These are phyloP conservation scores for Didymella pinodella DNA, from an alignment of 2,329 filamentous ascomycete genomes.

Conservation along the genomic window DNA sequence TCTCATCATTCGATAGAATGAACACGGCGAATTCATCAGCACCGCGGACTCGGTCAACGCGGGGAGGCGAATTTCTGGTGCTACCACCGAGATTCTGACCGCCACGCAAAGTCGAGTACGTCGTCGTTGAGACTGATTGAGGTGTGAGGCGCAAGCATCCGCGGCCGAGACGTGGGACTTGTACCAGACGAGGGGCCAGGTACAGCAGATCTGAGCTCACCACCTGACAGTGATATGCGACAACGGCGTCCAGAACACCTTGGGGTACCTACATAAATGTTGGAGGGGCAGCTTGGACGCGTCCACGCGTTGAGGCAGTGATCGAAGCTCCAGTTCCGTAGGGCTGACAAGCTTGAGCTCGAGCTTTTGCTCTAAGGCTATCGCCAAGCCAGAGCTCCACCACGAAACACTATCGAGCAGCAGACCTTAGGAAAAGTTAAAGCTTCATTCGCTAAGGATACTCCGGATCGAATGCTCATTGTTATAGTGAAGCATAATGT, in stretches of 20 bases:
- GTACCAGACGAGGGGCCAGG: constrained; percentile 30
- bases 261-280: constrained; percentile 42
- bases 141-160: constrained; percentile 38
- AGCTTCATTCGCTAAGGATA: background rate
- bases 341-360: constrained; percentile 28
- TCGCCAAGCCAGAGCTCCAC: constrained; percentile 9
- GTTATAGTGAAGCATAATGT: background rate
- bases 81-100: constrained; percentile 39
- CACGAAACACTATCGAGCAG: constrained; percentile 4
- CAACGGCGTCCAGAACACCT: constrained; percentile 24
- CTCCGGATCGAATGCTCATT: background rate
- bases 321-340: constrained; percentile 22
- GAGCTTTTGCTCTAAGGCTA: constrained; percentile 10
- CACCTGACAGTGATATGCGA: constrained; percentile 37
- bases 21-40: constrained; percentile 25
- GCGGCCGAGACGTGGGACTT: constrained; percentile 38
- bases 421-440: background rate
- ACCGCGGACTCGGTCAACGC: constrained; percentile 29
- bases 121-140: constrained; percentile 24
- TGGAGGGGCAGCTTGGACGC: constrained; percentile 5
- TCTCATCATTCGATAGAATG: constrained; percentile 41
- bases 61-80: constrained; percentile 36
- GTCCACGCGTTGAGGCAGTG: constrained; percentile 15
- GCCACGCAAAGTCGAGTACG: constrained; percentile 32
- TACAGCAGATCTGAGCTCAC: constrained; percentile 27